phyloP scores from a whole-genome alignment of 306 rosid species.

The Bauhinia variegata region DNA sequence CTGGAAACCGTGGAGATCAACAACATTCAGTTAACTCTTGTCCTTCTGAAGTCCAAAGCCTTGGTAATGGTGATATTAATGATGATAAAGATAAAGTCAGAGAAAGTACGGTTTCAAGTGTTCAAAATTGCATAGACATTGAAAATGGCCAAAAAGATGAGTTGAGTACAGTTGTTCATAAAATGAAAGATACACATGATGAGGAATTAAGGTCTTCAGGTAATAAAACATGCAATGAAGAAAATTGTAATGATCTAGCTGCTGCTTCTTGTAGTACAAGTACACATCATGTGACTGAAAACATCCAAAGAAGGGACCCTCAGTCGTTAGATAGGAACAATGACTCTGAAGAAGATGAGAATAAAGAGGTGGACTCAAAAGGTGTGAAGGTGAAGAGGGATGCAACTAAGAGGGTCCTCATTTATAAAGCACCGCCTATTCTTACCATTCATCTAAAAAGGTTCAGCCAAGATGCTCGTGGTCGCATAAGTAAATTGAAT shows the following conservation, averaged over 20 bases:
- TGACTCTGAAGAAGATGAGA: conserved; percentile 43
- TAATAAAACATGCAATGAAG: conserved; percentile 45
- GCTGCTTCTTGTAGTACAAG: conserved; percentile 41
- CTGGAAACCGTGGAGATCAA: conserved; percentile 42
- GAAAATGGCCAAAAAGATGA: conserved; percentile 52
- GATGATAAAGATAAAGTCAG: conserved; percentile 30
- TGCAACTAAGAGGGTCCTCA: conserved; percentile 82
- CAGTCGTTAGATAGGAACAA: conserved; percentile 33
- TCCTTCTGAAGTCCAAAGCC: conserved; percentile 39
- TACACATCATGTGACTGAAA: conserved; percentile 27
- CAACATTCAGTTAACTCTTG: conserved; percentile 33
- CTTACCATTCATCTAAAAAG: conserved; percentile 92
- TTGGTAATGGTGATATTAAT: conserved; percentile 46
- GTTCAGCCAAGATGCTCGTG: conserved; percentile 92
- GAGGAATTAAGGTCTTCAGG: conserved; percentile 48
- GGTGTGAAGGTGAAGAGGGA: conserved; percentile 75
- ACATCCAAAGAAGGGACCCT: conserved; percentile 30
- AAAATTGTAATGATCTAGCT: conserved; percentile 44
- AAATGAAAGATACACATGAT: conserved; percentile 36
- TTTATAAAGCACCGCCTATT: conserved; percentile 76
- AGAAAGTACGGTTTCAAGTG: conserved; percentile 44
- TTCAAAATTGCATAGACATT: conserved; percentile 34
- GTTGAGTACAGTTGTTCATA: conserved; percentile 36
- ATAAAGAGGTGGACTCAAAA: conserved; percentile 51
- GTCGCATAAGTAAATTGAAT: conserved; percentile 87